phyloP scores from a whole-genome alignment of 495 filamentous ascomycete species.

The Lasiosphaeria hispida region DNA sequence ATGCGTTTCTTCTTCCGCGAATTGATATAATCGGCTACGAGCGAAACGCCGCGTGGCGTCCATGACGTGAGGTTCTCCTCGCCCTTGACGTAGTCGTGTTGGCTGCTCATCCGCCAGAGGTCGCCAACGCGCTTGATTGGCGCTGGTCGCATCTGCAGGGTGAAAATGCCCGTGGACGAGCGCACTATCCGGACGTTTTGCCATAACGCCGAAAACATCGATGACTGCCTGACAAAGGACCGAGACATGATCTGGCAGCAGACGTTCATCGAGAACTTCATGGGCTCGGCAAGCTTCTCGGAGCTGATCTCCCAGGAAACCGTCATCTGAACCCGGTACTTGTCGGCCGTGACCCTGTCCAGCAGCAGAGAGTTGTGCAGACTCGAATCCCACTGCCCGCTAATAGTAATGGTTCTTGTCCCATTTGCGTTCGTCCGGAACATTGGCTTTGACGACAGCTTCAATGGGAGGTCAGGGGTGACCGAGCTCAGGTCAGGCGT shows the following conservation, averaged over 20 bases:
- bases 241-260: conserved; percentile 81
- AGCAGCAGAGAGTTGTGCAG: conserved; percentile 86
- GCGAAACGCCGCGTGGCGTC: conserved; percentile 83
- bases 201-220: conserved; percentile 84
- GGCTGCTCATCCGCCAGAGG: conserved; percentile 95
- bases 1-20: conserved; percentile 67
- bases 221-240: conserved; percentile 77
- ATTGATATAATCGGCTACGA: conserved; percentile 77
- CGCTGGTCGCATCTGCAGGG: conserved; percentile 76
- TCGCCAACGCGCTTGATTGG: conserved; percentile 89
- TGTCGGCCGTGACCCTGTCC: conserved; percentile 84
- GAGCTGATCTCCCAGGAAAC: conserved; percentile 80
- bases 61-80: conserved; percentile 82
- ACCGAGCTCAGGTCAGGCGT: conserved; percentile 72
- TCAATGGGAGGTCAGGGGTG: conserved; percentile 71
- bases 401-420: conserved; percentile 79
- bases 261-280: conserved; percentile 78
- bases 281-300: conserved; percentile 72
- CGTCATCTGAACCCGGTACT: conserved; percentile 85
- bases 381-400: conserved; percentile 95
- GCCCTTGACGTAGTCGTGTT: conserved; percentile 90
- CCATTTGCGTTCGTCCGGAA: conserved; percentile 84
- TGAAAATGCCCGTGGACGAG: conserved; percentile 81
- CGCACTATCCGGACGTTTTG: conserved; percentile 81
- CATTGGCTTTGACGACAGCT: conserved; percentile 68